phyloP scores from a whole-genome alignment of 257 asterid genomes.

The Fraxinus cuspidata region DNA sequence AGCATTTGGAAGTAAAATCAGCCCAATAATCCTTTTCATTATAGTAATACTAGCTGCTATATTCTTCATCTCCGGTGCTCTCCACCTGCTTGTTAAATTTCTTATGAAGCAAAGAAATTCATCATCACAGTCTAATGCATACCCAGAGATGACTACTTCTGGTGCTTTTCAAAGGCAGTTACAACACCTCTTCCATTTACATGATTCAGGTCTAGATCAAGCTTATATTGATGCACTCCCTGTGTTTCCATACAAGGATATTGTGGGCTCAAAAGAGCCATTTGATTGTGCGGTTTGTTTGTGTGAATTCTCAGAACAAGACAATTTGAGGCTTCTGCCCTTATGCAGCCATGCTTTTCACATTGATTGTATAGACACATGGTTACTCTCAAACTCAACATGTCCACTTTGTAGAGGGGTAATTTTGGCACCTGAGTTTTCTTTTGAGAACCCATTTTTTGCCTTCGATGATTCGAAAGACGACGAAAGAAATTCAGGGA shows the following conservation, averaged over 20 bases:
- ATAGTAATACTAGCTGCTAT: constrained; percentile 56
- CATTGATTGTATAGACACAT: constrained; percentile 81
- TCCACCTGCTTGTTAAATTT: constrained; percentile 62
- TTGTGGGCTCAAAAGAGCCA: constrained; percentile 72
- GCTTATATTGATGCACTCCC: constrained; percentile 78
- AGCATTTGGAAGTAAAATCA: constrained; percentile 59
- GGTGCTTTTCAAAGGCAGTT: constrained; percentile 72
- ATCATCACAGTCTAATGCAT: constrained; percentile 34
- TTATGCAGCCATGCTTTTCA: constrained; percentile 92
- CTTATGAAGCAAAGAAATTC: constrained; percentile 49
- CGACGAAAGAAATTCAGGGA: constrained; percentile 46
- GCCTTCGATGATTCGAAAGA: constrained; percentile 53
- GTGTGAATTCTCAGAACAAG: constrained; percentile 72
- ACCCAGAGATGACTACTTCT: constrained; percentile 52
- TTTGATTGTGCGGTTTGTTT: constrained; percentile 93
- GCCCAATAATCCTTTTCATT: constrained; percentile 59
- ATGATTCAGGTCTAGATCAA: constrained; percentile 89
- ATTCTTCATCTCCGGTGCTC: constrained; percentile 58
- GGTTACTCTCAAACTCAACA: constrained; percentile 80
- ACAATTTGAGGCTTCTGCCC: constrained; percentile 72
- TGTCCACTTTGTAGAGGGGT: constrained; percentile 91
- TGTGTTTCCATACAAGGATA: constrained; percentile 69
- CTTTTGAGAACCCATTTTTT: constrained; percentile 64
- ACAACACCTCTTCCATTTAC: constrained; percentile 78
- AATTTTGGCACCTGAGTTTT: constrained; percentile 56